Base-by-base conservation (phyloP, 306 rosid species). In the Arachis stenosperma region DNA sequence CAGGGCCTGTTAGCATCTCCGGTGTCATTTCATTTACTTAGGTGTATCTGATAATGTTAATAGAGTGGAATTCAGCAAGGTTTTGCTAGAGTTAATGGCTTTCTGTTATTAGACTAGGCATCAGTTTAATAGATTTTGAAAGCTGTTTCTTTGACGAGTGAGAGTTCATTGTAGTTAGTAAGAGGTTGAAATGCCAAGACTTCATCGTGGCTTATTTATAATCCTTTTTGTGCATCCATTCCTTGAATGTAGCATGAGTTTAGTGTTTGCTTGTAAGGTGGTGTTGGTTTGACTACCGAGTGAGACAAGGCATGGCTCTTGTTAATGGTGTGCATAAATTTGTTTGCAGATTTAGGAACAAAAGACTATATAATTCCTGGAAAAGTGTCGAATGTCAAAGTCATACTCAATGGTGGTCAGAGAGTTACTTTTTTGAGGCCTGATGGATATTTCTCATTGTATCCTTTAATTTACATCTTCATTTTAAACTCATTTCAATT, bases 391-490 rank as follows among this genome's bases (percentile, higher is more conserved):
- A 91, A 91, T 84, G 85, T 86, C 84, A 94, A 94, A 79, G 93
- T 94, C 75, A 77, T 94, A 76, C 99, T 94, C 59, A 91, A 94
- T 56, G 93, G 96, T 82, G 99, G 99, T 79, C 93, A 90, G 71
- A 91, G 91, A 73, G 90, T 86, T 86, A 85, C 96, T 74, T 91
- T 81, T 81, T 42, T 94, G 90, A 88, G 96, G 85, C 93, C 91
- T 12, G 98, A 94, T 83, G 99, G 99, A 77, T 89, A 83, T 84
- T 94, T 94, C 71, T 90, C 98, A 75, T 94, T 94, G 99, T 94
- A 94, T 91, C 96, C 99, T 89, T 65, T 62, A 41, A 48, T 77
- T 74, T 56, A 15, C 37, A 37, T 39, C 55, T 41, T 65, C 27
- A 22, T 22, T 36, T 65, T 51, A 6, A n/a, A 30, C 15, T 61